A percentile compares a stretch with the other conserved stretches of the same genome.
phyloP scores from a whole-genome alignment of 2,329 filamentous ascomycete genomes.

The Lasiodiplodia sp. region DNA sequence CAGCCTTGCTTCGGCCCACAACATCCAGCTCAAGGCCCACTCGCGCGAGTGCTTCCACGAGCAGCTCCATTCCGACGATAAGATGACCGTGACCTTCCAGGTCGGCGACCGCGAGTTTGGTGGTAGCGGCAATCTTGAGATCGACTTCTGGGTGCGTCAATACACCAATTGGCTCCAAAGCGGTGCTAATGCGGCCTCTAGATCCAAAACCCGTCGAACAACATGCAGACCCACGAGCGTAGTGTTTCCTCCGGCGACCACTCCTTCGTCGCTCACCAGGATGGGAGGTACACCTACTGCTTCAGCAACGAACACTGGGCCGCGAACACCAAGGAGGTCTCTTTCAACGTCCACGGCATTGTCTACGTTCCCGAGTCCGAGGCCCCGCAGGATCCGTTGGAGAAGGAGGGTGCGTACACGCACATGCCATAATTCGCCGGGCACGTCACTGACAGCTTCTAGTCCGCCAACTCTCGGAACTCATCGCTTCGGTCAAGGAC shows the following conservation, averaged over 20 bases:
- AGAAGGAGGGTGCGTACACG: constrained; percentile 75
- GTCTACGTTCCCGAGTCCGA: constrained; percentile 95
- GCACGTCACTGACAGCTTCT: not conserved
- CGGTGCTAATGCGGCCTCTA: constrained; percentile 39
- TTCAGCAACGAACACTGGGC: constrained; percentile 99
- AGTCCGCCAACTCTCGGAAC: constrained; percentile 85
- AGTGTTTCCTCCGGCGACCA: constrained; percentile 89
- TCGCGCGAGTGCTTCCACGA: constrained; percentile 98
- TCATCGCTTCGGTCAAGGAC: constrained; percentile 92
- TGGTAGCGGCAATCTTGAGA: constrained; percentile 89
- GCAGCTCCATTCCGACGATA: constrained; percentile 87
- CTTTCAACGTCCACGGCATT: constrained; percentile 98
- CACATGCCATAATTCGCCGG: not conserved
- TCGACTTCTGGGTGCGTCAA: constrained; percentile 91
- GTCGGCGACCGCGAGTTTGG: constrained; percentile 97
- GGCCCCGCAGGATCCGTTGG: constrained; percentile 83
- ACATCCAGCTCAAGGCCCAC: constrained; percentile 93
- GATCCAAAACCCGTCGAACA: constrained; percentile 80
- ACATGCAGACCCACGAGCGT: constrained; percentile 81
- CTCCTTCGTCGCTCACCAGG: constrained; percentile 82
- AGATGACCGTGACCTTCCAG: constrained; percentile 98
- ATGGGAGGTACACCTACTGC: constrained; percentile 95
- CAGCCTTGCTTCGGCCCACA: constrained; percentile 78
- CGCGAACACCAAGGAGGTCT: constrained; percentile 95
- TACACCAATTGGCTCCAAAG: constrained; percentile 21